Evolutionary conservation across 495 filamentous ascomycete genomes (phyloP).

Genomic region (Amniculicola lignicola): DNA sequence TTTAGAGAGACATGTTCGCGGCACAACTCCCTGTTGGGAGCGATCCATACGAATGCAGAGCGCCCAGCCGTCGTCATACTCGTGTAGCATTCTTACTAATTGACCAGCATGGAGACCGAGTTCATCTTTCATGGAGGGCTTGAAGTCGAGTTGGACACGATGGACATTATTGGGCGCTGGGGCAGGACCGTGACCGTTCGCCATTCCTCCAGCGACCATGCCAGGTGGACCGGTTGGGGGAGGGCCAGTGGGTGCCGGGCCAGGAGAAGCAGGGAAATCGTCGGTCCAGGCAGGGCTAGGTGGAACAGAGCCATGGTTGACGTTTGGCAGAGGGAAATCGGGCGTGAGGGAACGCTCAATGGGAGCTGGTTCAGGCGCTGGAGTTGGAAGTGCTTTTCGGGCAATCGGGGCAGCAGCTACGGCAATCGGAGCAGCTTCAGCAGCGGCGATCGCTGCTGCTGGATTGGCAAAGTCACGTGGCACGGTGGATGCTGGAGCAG

Average conservation of each 20-base stretch:
- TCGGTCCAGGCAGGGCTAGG: slow-evolving; percentile 61
- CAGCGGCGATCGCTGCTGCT: slow-evolving; percentile 34
- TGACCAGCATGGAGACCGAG: slow-evolving; percentile 73
- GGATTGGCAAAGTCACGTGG: slow-evolving; percentile 4
- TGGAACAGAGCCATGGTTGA: slow-evolving; percentile 38
- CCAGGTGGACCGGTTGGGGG: slow-evolving; percentile 38
- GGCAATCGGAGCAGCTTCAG: slow-evolving; percentile 32
- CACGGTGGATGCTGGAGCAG: not conserved
- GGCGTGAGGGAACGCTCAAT: slow-evolving; percentile 21
- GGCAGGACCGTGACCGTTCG: slow-evolving; percentile 23
- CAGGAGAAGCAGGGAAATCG: slow-evolving; percentile 37
- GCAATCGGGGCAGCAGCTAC: slow-evolving; percentile 46
- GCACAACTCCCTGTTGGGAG: slow-evolving; percentile 86
- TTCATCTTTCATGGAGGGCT: slow-evolving; percentile 88
- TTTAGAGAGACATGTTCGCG: slow-evolving; percentile 88
- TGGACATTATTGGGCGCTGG: slow-evolving; percentile 51
- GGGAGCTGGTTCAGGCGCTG: not conserved
- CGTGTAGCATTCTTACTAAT: slow-evolving; percentile 82
- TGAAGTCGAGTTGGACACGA: slow-evolving; percentile 93
- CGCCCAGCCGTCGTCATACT: slow-evolving; percentile 99
- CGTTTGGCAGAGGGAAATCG: too few species aligned
- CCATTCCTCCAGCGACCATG: slow-evolving; percentile 21
- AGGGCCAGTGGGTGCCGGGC: slow-evolving; percentile 45
- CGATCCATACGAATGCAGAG: slow-evolving; percentile 89
- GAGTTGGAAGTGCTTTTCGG: slow-evolving; percentile 38